Evolutionary conservation across 495 filamentous ascomycete species (phyloP).

Genomic region (Xylaria grammica): DNA sequence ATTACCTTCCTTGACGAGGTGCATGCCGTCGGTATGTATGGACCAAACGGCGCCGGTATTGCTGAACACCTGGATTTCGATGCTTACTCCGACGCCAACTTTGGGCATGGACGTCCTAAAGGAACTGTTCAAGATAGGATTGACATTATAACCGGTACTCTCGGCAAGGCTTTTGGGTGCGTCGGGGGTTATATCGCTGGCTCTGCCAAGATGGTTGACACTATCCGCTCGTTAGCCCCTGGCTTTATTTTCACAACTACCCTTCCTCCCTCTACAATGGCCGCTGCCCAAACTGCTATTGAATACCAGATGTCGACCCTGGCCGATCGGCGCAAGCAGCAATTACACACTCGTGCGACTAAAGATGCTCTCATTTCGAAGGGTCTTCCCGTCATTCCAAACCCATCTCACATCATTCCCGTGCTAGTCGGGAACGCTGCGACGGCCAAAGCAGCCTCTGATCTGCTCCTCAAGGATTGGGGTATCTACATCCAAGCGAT

Average conservation of each 20-base stretch:
- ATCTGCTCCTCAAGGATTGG: conserved; percentile 84
- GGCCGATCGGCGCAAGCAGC: conserved; percentile 86
- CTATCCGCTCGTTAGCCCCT: conserved; percentile 92
- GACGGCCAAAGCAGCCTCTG: conserved; percentile 84
- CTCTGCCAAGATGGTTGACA: conserved; percentile 85
- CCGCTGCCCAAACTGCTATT: conserved; percentile 88
- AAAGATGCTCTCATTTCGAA: conserved; percentile 76
- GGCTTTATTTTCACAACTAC: conserved; percentile 99
- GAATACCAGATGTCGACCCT: conserved; percentile 84
- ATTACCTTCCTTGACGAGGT: conserved; percentile 98
- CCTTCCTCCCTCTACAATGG: conserved; percentile 94
- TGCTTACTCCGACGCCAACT: too few relatives aligned
- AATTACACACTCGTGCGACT: conserved; percentile 91
- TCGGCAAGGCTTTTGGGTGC: conserved; percentile 97
- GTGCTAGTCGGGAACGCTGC: conserved; percentile 93
- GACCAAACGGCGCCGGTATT: conserved; percentile 92
- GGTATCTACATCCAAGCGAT: conserved; percentile 98
- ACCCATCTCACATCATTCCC: conserved; percentile 94
- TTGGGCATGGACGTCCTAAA: conserved; percentile 63
- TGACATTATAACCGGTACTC: conserved; percentile 95
- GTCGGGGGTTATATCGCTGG: conserved; percentile 98
- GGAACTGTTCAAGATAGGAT: conserved; percentile 94
- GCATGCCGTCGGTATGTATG: conserved; percentile 99
- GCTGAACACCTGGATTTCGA: conserved; percentile 97
- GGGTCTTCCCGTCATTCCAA: conserved; percentile 98